Evolutionary conservation across 1,139 yeast genomes (phyloP).

Genomic region (Trichomonascaceae sp.): DNA sequence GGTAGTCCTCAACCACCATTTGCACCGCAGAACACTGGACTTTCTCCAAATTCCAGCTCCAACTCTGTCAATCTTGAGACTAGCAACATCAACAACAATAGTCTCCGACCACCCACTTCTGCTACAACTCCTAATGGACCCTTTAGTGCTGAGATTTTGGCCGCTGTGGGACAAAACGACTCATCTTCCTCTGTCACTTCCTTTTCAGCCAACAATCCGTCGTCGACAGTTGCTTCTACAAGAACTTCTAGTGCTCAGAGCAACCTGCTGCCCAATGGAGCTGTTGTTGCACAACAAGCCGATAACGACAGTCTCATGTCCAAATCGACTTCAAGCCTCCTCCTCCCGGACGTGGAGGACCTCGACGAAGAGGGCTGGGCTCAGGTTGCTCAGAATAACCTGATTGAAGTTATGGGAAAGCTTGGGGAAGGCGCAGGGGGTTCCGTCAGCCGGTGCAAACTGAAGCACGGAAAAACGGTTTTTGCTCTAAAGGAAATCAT

Average conservation of each 20-base stretch:
- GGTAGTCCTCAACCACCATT: background rate
- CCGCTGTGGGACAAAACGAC: conserved; percentile 21
- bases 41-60: conserved; percentile 1
- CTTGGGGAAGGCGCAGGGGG: conserved; percentile 97
- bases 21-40: conserved; percentile 1
- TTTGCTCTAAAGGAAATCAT: conserved; percentile 79
- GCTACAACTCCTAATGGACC: conserved; percentile 14
- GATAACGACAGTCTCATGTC: background rate
- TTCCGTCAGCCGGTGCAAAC: conserved; percentile 63
- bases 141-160: conserved; percentile 28
- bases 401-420: conserved; percentile 48
- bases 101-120: conserved; percentile 9
- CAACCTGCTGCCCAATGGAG: background rate
- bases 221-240: background rate
- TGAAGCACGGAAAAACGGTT: conserved; percentile 39
- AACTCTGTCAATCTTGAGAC: conserved; percentile 1
- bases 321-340: background rate
- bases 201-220: background rate
- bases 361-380: conserved; percentile 75
- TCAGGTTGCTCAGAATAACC: conserved; percentile 40
- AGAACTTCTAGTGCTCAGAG: background rate
- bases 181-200: background rate
- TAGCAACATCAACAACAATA: background rate
- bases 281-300: background rate
- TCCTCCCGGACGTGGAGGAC: conserved; percentile 35